Evolutionary conservation across 371 early-diverging fungal species (phyloP).

Genomic region (Phascolomyces articulosus): DNA sequence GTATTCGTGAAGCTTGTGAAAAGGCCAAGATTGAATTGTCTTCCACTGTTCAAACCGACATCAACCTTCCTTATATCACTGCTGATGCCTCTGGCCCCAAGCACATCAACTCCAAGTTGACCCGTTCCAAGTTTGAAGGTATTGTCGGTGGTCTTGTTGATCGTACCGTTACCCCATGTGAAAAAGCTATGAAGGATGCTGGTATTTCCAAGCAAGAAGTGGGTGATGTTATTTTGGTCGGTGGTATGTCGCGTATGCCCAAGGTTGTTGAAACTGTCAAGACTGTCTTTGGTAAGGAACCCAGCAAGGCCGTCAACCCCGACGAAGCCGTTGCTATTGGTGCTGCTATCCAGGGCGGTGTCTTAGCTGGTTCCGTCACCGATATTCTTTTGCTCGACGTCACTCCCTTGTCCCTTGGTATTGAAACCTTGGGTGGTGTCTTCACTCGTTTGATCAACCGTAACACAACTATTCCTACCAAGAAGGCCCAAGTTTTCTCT

Average conservation of each 20-base stretch:
- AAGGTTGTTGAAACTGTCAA: slow-evolving; percentile 95
- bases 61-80: slow-evolving; percentile 96
- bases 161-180: slow-evolving; percentile 93
- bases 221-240: slow-evolving; percentile 98
- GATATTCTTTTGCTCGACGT: slow-evolving; percentile 98
- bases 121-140: slow-evolving; percentile 91
- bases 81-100: slow-evolving; percentile 93
- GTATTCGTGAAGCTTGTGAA: slow-evolving; percentile 97
- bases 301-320: slow-evolving; percentile 96
- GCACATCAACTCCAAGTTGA: slow-evolving; percentile 94
- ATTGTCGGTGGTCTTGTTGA: slow-evolving; percentile 84
- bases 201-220: slow-evolving; percentile 81
- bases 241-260: slow-evolving; percentile 99
- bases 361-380: slow-evolving; percentile 94
- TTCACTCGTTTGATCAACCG: slow-evolving; percentile 97
- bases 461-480: slow-evolving; percentile 99
- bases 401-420: slow-evolving; percentile 98
- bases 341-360: slow-evolving; percentile 99
- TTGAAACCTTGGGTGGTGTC: slow-evolving; percentile 96
- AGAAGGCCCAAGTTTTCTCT: slow-evolving; percentile 99
- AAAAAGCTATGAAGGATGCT: slow-evolving; percentile 97
- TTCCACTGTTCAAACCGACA: slow-evolving; percentile 89
- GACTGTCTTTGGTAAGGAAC: slow-evolving; percentile 88
- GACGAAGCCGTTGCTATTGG: slow-evolving; percentile 99
- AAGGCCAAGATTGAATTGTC: slow-evolving; percentile 99